phyloP scores from a whole-genome alignment of 129 eudicot genomes.

The Saussurea involucrata region DNA sequence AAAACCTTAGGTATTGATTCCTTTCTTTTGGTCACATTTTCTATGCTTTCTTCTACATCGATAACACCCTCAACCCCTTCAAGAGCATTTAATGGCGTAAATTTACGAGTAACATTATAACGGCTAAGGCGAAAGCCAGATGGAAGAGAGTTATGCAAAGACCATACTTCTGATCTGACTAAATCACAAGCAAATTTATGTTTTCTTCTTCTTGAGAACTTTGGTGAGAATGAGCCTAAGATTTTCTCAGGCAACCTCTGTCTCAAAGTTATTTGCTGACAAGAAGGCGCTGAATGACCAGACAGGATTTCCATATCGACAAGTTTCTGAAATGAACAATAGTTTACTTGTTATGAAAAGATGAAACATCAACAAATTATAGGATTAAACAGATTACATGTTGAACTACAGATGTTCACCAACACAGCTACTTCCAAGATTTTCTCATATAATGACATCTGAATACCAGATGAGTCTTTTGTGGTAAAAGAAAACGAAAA shows the following conservation, averaged over 20 bases:
- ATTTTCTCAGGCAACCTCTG: conserved; percentile 21
- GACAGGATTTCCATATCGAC: conserved; percentile 58
- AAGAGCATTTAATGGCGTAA: conserved; percentile 24
- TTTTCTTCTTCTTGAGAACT: conserved; percentile 28
- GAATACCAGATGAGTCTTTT: neutral
- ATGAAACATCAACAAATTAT: neutral
- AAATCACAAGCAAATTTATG: conserved; percentile 10
- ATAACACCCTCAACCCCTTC: conserved; percentile 44
- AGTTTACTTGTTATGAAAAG: neutral
- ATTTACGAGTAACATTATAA: neutral
- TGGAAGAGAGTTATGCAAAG: conserved; percentile 13
- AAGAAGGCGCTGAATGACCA: conserved; percentile 36
- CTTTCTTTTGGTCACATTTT: conserved; percentile 25
- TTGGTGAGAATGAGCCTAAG: conserved; percentile 24
- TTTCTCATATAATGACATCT: neutral
- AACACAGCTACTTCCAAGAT: neutral
- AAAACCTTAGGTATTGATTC: conserved; percentile 47
- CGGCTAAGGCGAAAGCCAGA: conserved; percentile 14
- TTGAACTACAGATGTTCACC: neutral
- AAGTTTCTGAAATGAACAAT: conserved; percentile 34
- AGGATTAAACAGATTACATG: neutral
- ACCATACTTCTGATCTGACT: conserved; percentile 20
- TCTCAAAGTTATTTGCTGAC: conserved; percentile 24
- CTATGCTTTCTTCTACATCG: conserved; percentile 38
- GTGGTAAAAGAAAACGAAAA: neutral